phyloP scores from a whole-genome alignment of 2,329 filamentous ascomycete genomes.

The Blumeria hordei region DNA sequence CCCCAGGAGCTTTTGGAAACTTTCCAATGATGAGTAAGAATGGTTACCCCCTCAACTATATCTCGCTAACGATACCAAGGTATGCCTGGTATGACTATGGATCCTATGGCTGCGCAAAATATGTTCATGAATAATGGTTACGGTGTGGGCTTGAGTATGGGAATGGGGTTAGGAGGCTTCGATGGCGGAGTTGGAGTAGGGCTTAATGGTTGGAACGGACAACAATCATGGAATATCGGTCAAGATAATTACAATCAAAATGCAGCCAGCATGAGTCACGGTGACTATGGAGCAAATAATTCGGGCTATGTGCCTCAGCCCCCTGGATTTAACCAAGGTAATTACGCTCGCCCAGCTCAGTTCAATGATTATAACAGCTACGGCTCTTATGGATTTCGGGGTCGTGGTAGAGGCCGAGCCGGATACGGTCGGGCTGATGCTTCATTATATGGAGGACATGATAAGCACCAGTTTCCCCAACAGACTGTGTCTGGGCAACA shows the following conservation, averaged over 20 bases:
- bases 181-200: conserved; percentile 34
- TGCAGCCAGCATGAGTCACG: conserved; percentile 53
- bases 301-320: conserved; percentile 35
- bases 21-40: conserved; percentile 74
- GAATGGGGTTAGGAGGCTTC: conserved; percentile 39
- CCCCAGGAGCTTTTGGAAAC: conserved; percentile 26
- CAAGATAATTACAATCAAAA: conserved; percentile 81
- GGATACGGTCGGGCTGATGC: conserved; percentile 12
- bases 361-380: conserved; percentile 51
- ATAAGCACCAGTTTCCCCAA: conserved; percentile 12
- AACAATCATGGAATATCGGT: conserved; percentile 60
- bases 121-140: conserved; percentile 62
- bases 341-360: conserved; percentile 45
- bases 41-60: neutral
- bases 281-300: conserved; percentile 62
- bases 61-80: conserved; percentile 22
- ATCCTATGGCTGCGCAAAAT: conserved; percentile 50
- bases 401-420: conserved; percentile 18
- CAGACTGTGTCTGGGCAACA: conserved; percentile 10
- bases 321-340: conserved; percentile 60
- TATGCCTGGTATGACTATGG: conserved; percentile 70
- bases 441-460: conserved; percentile 12
- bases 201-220: conserved; percentile 58
- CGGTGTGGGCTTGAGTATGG: conserved; percentile 54
- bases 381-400: conserved; percentile 29